These are phyloP conservation scores for Meredithiella fracta DNA, from an alignment of 2,329 filamentous ascomycete genomes.

Conservation along the genomic window DNA sequence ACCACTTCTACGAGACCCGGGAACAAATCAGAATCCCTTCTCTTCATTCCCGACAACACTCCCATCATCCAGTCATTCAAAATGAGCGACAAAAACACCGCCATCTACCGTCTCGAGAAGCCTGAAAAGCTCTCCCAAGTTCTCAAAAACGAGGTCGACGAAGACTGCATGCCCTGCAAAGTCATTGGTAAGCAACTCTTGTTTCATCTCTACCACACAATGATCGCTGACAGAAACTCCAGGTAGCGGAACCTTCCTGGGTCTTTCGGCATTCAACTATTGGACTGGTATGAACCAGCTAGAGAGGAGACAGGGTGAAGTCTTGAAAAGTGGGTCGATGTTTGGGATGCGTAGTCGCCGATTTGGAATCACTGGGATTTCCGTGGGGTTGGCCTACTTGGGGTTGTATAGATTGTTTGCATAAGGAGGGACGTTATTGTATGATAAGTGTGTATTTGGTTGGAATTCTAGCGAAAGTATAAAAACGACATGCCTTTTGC, in stretches of 20 bases:
- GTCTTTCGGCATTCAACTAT: slow-evolving; percentile 63
- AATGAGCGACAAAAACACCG: neutral
- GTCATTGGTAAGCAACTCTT: slow-evolving; percentile 42
- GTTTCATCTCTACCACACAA: neutral
- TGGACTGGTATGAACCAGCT: slow-evolving; percentile 58
- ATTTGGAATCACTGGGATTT: slow-evolving; percentile 50
- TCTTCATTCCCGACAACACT: neutral
- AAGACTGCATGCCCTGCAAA: slow-evolving; percentile 56
- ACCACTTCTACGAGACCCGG: neutral
- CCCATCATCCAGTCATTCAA: too few relatives aligned
- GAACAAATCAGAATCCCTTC: neutral
- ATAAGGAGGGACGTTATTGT: neutral
- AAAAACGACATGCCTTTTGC: too few relatives aligned
- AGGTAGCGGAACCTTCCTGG: slow-evolving; percentile 63
- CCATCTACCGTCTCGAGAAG: neutral
- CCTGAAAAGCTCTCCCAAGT: slow-evolving; percentile 45
- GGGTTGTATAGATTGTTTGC: slow-evolving; percentile 42
- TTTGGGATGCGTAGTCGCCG: slow-evolving; percentile 58
- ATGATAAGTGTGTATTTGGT: too few relatives aligned
- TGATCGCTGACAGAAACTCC: slow-evolving; percentile 9
- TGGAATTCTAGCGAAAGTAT: too few relatives aligned
- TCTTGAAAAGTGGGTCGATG: slow-evolving; percentile 51
- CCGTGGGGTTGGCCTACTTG: slow-evolving; percentile 49
- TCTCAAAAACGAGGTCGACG: slow-evolving; percentile 35
- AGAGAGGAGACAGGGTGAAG: slow-evolving; percentile 44